Percentiles rank a stretch among this genome's conserved stretches.
phyloP scores from a whole-genome alignment of 257 asterid genomes.

The Fraxinus pennsylvanica region DNA sequence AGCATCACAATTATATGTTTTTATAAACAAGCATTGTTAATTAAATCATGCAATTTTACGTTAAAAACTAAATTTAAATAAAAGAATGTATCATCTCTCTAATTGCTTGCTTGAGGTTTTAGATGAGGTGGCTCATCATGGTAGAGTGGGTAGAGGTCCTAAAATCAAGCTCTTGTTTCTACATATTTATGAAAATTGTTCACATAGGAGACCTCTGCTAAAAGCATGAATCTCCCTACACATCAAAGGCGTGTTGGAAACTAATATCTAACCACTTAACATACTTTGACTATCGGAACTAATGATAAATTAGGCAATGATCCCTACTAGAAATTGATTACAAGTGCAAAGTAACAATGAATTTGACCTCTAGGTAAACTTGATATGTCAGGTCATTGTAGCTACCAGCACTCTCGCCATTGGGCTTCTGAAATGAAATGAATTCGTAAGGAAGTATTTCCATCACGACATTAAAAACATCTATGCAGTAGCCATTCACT shows the following conservation, averaged over 20 bases:
- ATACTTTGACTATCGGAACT: too few relatives aligned
- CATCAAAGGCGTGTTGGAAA: neutral
- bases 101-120: too few relatives aligned
- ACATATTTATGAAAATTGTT: too few relatives aligned
- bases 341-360: neutral
- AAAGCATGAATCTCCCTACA: neutral
- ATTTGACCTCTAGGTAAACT: slow-evolving; percentile 30
- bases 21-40: neutral
- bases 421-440: slow-evolving; percentile 20
- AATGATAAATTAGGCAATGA: too few relatives aligned
- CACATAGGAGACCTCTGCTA: neutral
- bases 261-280: neutral
- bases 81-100: too few relatives aligned
- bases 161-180: too few relatives aligned
- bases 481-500: slow-evolving; percentile 29
- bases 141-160: too few relatives aligned
- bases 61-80: too few relatives aligned
- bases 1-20: neutral
- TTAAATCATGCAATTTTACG: too few relatives aligned
- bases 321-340: too few relatives aligned
- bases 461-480: slow-evolving; percentile 31
- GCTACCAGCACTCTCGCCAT: slow-evolving; percentile 14
- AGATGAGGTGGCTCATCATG: too few relatives aligned
- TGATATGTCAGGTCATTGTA: slow-evolving; percentile 26
- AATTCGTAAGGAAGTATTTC: slow-evolving; percentile 27